A percentile compares a stretch with the other conserved stretches of the same genome.
These are phyloP conservation scores for Fagus crenata DNA, from an alignment of 306 rosid genomes.

Conservation along the genomic window DNA sequence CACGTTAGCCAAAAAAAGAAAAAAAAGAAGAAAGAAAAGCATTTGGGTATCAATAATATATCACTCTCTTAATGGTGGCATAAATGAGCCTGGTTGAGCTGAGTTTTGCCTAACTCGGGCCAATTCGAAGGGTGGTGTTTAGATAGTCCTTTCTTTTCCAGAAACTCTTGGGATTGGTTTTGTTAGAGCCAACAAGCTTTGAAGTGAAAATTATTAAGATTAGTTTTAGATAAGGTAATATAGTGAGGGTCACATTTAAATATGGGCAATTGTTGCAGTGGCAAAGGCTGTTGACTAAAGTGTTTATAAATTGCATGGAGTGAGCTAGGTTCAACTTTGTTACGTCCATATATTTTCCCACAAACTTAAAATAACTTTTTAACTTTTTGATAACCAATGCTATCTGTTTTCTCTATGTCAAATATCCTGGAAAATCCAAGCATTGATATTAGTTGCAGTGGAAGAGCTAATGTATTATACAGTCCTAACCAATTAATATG, in stretches of 20 bases:
- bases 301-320: neutral
- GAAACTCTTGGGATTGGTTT: neutral
- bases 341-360: no score
- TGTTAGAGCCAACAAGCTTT: neutral
- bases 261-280: neutral
- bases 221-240: neutral
- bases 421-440: neutral
- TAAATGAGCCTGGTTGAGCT: conserved; percentile 2
- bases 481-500: neutral
- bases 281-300: neutral
- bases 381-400: neutral
- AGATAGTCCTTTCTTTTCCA: neutral
- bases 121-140: neutral
- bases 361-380: neutral
- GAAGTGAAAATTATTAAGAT: neutral
- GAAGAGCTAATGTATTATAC: no score
- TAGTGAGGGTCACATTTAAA: neutral
- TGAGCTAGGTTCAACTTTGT: neutral
- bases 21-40: no score
- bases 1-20: no score
- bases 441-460: neutral
- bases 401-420: neutral
- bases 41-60: neutral
- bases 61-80: neutral
- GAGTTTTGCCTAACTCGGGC: neutral